phyloP scores from a whole-genome alignment of 371 early-diverging fungal genomes.

The Rhizopus delemar region DNA sequence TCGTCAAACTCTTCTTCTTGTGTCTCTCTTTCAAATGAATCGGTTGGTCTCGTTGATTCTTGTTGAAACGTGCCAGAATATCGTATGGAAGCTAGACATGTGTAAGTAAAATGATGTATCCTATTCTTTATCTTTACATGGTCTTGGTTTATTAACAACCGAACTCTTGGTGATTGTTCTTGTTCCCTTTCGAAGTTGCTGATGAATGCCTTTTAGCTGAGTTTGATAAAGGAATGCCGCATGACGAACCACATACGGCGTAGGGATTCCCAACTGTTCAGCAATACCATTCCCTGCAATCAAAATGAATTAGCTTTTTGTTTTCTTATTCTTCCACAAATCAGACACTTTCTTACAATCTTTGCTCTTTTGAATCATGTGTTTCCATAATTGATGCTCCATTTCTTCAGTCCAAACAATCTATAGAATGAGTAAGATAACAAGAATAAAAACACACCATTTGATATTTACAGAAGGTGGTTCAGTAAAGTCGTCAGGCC shows the following conservation, averaged over 20 bases:
- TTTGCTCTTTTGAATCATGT: slow-evolving; percentile 60
- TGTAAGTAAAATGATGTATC: neutral
- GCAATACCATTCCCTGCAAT: slow-evolving; percentile 58
- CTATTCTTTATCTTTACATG: slow-evolving; percentile 12
- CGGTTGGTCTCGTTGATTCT: neutral
- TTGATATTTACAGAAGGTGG: slow-evolving; percentile 50
- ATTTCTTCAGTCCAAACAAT: slow-evolving; percentile 67
- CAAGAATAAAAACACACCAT: neutral
- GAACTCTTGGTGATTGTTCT: slow-evolving; percentile 14
- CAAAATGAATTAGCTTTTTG: neutral
- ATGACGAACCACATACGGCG: slow-evolving; percentile 60
- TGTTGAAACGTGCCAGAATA: slow-evolving; percentile 17
- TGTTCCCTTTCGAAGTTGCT: slow-evolving; percentile 45
- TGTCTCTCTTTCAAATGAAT: neutral
- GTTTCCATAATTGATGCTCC: slow-evolving; percentile 64
- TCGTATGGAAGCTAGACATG: slow-evolving; percentile 14
- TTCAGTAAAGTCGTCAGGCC: slow-evolving; percentile 59
- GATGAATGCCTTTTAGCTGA: slow-evolving; percentile 62
- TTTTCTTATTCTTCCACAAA: neutral
- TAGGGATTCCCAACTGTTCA: slow-evolving; percentile 58
- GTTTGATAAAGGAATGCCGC: slow-evolving; percentile 64
- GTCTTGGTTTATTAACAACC: slow-evolving; percentile 10
- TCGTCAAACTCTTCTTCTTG: neutral
- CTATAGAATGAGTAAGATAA: slow-evolving; percentile 27
- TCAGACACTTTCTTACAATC: slow-evolving; percentile 48